Percentiles rank a stretch among this genome's conserved stretches.
Evolutionary conservation across 1,284 basidiomycete genomes (phyloP).

Genomic region (Blastosporella zonata): DNA sequence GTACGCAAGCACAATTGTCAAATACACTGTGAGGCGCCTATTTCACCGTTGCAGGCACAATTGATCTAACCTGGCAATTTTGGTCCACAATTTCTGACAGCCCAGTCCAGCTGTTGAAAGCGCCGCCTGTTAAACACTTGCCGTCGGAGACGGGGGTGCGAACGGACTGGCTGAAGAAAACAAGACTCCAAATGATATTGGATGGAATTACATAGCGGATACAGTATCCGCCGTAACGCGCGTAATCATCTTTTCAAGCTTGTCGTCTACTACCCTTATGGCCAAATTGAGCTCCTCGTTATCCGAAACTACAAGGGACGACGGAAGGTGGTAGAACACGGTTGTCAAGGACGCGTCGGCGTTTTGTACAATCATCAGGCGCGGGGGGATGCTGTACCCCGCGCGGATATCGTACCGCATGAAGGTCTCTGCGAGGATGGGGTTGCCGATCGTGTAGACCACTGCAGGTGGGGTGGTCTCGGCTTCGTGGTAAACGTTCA

Average conservation of each 20-base stretch:
- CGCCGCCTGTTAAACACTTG: too few species aligned
- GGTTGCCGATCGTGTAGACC: conserved; percentile 53
- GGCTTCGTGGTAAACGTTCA: conserved; percentile 34
- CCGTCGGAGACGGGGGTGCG: too few species aligned
- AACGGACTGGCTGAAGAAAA: too few species aligned
- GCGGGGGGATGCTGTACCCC: conserved; percentile 45
- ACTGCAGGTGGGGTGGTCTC: conserved; percentile 30
- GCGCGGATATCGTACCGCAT: conserved; percentile 41
- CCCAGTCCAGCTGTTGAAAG: too few species aligned
- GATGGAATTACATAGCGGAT: too few species aligned
- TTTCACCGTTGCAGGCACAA: too few species aligned
- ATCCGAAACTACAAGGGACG: conserved; percentile 25
- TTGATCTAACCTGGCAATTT: too few species aligned
- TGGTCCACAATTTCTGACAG: too few species aligned
- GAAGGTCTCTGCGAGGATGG: conserved; percentile 47
- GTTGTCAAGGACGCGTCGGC: conserved; percentile 34
- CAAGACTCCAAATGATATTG: too few species aligned
- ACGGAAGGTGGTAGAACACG: conserved; percentile 49
- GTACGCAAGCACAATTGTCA: too few species aligned
- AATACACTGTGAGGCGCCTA: too few species aligned
- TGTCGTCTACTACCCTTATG: conserved; percentile 39
- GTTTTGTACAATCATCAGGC: conserved; percentile 44
- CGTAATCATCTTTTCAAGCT: conserved; percentile 41
- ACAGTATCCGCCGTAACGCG: conserved; percentile 28
- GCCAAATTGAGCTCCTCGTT: conserved; percentile 33